Percentiles rank a stretch among this genome's conserved stretches.
Evolutionary conservation across 345 rosid genomes (phyloP).

Genomic region (Ceriops zippeliana): DNA sequence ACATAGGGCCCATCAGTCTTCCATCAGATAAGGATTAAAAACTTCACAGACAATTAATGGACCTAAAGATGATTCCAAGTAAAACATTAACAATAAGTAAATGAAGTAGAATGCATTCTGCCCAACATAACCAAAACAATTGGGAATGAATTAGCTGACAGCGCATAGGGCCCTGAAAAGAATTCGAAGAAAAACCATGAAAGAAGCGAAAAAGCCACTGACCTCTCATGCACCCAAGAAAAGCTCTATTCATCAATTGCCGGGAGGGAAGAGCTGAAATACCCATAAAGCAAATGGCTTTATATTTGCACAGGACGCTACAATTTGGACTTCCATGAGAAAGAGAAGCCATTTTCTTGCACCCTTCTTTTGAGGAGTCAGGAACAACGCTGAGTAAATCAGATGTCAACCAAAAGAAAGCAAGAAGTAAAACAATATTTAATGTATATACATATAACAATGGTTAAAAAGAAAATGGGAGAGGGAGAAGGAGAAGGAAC

Average conservation of each 20-base stretch:
- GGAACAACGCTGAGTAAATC: neutral
- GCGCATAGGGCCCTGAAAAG: too few relatives aligned
- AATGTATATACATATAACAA: too few relatives aligned
- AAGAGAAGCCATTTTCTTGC: conserved; percentile 26
- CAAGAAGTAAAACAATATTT: neutral
- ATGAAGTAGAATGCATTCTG: too few relatives aligned
- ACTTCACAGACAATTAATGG: too few relatives aligned
- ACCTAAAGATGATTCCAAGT: too few relatives aligned
- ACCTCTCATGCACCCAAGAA: conserved; percentile 17
- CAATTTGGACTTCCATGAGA: conserved; percentile 18
- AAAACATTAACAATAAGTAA: too few relatives aligned
- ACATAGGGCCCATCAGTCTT: neutral
- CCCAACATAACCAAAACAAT: neutral
- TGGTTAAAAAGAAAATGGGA: too few relatives aligned
- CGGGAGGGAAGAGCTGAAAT: conserved; percentile 19
- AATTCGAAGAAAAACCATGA: neutral
- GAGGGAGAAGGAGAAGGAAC: too few relatives aligned
- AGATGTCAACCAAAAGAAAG: neutral
- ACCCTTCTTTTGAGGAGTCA: neutral
- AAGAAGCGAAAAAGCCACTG: neutral
- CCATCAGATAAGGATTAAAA: neutral
- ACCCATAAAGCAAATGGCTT: conserved; percentile 14
- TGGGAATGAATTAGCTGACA: neutral
- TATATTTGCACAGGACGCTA: conserved; percentile 11
- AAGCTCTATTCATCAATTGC: conserved; percentile 7